Evolutionary conservation across 192 early-diverging fungal species (phyloP).

Genomic region (Coemansia sp.): DNA sequence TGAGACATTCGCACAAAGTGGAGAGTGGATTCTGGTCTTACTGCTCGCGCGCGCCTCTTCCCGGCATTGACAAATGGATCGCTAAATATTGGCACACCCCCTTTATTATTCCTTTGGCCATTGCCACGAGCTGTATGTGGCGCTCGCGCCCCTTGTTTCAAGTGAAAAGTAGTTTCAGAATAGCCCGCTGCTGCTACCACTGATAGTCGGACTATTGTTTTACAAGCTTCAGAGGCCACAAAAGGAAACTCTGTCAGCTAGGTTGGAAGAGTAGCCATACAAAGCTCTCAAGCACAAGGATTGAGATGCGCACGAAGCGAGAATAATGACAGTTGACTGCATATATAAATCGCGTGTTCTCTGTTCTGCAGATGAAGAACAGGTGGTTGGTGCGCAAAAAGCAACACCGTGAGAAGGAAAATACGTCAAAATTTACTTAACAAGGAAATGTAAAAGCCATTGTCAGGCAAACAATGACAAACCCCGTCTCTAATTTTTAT

Average conservation of each 20-base stretch:
- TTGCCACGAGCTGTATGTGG: not conserved
- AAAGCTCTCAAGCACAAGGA: not conserved
- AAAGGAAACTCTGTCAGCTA: not conserved
- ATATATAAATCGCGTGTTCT: no score
- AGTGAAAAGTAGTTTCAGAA: not conserved
- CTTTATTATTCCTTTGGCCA: not conserved
- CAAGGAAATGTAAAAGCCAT: no score
- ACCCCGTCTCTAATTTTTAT: no score
- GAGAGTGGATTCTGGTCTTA: not conserved
- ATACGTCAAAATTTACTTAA: no score
- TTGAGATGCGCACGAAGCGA: not conserved
- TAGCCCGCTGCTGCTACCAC: not conserved
- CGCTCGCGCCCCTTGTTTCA: not conserved
- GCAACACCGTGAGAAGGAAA: no score
- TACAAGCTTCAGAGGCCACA: not conserved
- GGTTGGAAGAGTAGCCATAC: not conserved
- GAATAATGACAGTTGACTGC: no score
- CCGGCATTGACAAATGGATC: conserved; percentile 2
- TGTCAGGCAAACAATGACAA: no score
- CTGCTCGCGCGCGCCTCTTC: not conserved
- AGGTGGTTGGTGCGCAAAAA: no score
- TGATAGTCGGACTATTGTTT: not conserved
- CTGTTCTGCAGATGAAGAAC: no score
- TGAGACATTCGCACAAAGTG: not conserved
- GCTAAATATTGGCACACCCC: not conserved